Evolutionary conservation across 257 asterid genomes (phyloP), one percentile per base, ranked within the genome.

Genomic region (Salvia rosmarinus): DNA sequence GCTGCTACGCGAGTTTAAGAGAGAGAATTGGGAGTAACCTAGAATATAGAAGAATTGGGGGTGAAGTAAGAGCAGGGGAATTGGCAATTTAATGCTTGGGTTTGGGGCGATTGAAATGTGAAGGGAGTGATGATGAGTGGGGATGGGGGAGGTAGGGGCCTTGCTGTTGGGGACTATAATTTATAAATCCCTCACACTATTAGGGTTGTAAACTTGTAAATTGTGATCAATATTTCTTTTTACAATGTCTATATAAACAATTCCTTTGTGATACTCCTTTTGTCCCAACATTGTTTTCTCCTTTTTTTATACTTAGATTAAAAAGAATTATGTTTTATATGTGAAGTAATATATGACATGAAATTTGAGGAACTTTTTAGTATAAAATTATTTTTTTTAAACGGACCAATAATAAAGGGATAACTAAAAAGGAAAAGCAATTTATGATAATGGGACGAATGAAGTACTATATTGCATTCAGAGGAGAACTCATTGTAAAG

Each of bases 71-170:
- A 58, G 64, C n/a, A 25, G 34, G 70, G 79, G 65, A 37, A 52
- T 40, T 17, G 54, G 64, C 5, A 54, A 76, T 70, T 76, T 40
- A 70, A 76, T 76, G 80, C 77, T 56, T 70, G 40, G 68, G 66
- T 28, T 40, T 43, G 32, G 47, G 49, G 67, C 34, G 34, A 21
- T 10, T 42, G 11, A 19, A 34, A 51, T 13, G 43, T 46, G 68
- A 43, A 69, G 28, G 23, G 54, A 51, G 63, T 6, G 52, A 37
- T 25, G 47, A 67, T 9, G 32, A 3, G 20, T 20, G 47, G 71
- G 70, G 47, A 2, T 37, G 21, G 13, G 59, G 6, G 34, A 37
- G 70, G 61, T 10, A 6, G 67, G 50, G 35, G 34, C 17, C 50
- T 16, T 9, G 55, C 20, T 13, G 20, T 1, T 0, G 3, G 42